Evolutionary conservation across 1,284 basidiomycete genomes (phyloP), one percentile per base, ranked within the genome.

Genomic region (Malassezia caprae): DNA sequence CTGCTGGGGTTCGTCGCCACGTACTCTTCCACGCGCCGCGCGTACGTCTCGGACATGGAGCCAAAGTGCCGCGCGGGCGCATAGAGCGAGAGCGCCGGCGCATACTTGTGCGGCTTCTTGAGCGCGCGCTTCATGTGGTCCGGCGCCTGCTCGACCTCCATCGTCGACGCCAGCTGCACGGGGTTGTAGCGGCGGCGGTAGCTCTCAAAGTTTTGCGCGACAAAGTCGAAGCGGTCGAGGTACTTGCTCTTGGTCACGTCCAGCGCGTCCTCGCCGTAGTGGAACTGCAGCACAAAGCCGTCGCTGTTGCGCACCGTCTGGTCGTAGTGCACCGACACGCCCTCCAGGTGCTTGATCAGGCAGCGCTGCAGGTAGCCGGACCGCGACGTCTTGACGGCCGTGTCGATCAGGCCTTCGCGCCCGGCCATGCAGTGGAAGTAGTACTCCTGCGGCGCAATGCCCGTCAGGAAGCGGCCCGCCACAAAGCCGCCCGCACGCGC

Each of bases 401-500:
- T 99, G 75, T 99, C 94, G 71, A 98, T 99, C 30, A 99, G 82
- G 76, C 94, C 94, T 78, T 98, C 94, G 67, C 94, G 84, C 51
- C 94, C 94, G 57, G 94, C 91, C 94, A 99, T 99, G 76, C 94
- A 96, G 78, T 98, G 94, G 82, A 99, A 99, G 79, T 96, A 99
- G 78, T 96, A 99, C 76, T 99, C 94, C 75, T 99, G 94, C 0
- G 94, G 94, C 61, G 87, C 88, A 74, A 99, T 86, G 58, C 94
- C 94, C 17, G 94, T 98, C 79, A 99, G 82, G 82, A 99, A 99
- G 48, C 94, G 89, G 76, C 91, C 94, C n/a, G 88, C 90, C 47
- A 99, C 88, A 76, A 94, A 99, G n/a, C 94, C 94, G 76, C 94
- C 94, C 15, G 94, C 93, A 60, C 96, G 88, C 1, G 93, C 90